Evolutionary conservation across 805 yeast species (phyloP).

Genomic region (Ogataea parapolymorpha): DNA sequence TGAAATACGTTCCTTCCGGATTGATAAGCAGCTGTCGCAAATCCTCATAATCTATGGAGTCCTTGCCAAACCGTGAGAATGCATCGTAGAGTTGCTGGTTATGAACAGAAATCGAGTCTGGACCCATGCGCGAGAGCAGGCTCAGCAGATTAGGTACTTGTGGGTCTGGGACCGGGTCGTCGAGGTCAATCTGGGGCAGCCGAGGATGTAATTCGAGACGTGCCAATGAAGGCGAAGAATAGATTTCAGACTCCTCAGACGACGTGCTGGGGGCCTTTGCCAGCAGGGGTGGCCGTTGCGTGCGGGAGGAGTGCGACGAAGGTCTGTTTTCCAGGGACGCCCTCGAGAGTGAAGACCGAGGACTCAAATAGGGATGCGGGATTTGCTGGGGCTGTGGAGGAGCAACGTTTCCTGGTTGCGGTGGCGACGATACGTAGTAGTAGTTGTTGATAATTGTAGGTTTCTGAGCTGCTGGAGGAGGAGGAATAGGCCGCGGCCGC

Average conservation of each 20-base stretch:
- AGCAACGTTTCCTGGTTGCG: background rate
- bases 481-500: constrained; percentile 18
- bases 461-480: constrained; percentile 15
- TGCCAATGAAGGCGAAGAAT: constrained; percentile 19
- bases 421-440: constrained; percentile 15
- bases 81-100: constrained; percentile 17
- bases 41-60: constrained; percentile 14
- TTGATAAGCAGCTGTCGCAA: constrained; percentile 21
- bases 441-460: constrained; percentile 21
- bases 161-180: constrained; percentile 6
- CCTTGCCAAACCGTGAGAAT: constrained; percentile 19
- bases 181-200: constrained; percentile 19
- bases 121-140: constrained; percentile 10
- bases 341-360: background rate
- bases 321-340: constrained; percentile 1
- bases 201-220: constrained; percentile 10
- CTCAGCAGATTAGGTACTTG: constrained; percentile 14
- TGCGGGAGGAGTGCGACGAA: background rate
- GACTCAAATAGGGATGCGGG: background rate
- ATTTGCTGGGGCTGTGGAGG: constrained; percentile 11
- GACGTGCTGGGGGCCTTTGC: background rate
- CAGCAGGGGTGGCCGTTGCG: background rate
- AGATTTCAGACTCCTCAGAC: constrained; percentile 14
- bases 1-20: constrained; percentile 24
- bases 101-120: constrained; percentile 24